Conservation (phyloP, 2,329 filamentous ascomycete species). For the Aureobasidium sp. region DNA sequence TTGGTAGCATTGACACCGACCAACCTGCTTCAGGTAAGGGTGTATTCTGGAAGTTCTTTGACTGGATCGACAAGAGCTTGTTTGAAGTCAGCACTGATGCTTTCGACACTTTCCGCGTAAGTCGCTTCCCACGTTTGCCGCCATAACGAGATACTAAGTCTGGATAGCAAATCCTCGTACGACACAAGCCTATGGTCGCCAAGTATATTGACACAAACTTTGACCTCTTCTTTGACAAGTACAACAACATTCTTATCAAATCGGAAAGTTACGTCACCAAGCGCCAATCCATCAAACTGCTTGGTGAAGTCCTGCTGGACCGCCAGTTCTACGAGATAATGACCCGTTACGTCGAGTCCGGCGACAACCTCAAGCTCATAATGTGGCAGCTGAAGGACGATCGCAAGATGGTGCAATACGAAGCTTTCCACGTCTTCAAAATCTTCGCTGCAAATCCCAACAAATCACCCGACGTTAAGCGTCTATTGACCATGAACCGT, state of each 20-base stretch:
- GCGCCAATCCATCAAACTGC: slow-evolving; percentile 91
- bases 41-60: slow-evolving; percentile 94
- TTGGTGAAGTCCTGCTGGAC: slow-evolving; percentile 90
- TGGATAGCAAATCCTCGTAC: slow-evolving; percentile 76
- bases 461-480: slow-evolving; percentile 92
- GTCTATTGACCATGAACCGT: slow-evolving; percentile 92
- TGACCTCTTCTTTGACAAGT: slow-evolving; percentile 82
- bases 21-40: slow-evolving; percentile 68
- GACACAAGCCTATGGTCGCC: slow-evolving; percentile 84
- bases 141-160: background rate
- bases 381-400: slow-evolving; percentile 97
- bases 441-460: slow-evolving; percentile 98
- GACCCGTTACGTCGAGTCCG: slow-evolving; percentile 91
- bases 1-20: slow-evolving; percentile 69
- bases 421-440: slow-evolving; percentile 99
- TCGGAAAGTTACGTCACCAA: slow-evolving; percentile 97
- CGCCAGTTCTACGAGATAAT: slow-evolving; percentile 96
- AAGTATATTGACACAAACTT: slow-evolving; percentile 86
- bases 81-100: slow-evolving; percentile 97
- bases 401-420: slow-evolving; percentile 98
- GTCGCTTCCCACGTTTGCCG: slow-evolving; percentile 20
- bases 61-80: slow-evolving; percentile 91
- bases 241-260: slow-evolving; percentile 79
- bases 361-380: slow-evolving; percentile 93
- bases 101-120: slow-evolving; percentile 90